Evolutionary conservation across 2,329 filamentous ascomycete genomes (phyloP), one percentile per base, ranked within the genome.

Genomic region (Triangularia setosa): DNA sequence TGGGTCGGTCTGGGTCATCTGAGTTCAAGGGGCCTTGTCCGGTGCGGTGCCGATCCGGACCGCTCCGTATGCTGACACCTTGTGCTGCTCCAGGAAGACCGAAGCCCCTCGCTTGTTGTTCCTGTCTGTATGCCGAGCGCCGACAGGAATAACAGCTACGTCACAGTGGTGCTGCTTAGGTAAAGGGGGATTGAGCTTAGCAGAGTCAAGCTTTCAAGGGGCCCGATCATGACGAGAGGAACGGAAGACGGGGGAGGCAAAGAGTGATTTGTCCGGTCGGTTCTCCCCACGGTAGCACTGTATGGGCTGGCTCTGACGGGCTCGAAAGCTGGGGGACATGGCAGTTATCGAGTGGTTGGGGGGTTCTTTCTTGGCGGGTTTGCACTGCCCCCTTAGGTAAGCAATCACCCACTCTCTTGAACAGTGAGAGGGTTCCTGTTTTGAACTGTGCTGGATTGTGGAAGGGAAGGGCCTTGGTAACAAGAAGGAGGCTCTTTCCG

Each of bases 351-450:
- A 48, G 40, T 21, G 40, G 40, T 48, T 9, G 40, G n/a, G n/a
- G 40, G 40, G n/a, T 18, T 21, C 23, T 59, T 59, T 54, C 65
- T 66, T 64, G 65, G 65, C 65, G 54, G 53, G 25, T 60, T 66
- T 66, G 62, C 65, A 66, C 65, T 62, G 65, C 65, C 65, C 62
- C 65, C 60, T 64, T 24, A 55, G 25, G 21, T 55, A 55, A 28
- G 25, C 25, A 25, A 16, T 27, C 23, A 40, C 35, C 40, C 40
- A 4, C 18, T 21, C 40, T 48, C 40, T 48, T 21, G 40, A 48
- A 40, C 40, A n/a, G 40, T 48, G 40, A 48, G 40, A 48, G n/a
- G 30, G 12, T 12, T 48, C 21, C 3, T 48, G n/a, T n/a, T 48
- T 48, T 48, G 11, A 9, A 48, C 40, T 21, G 40, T 48, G 40